Evolutionary conservation across 2,329 filamentous ascomycete genomes (phyloP), one percentile per base, ranked within the genome.

Genomic region (Aaosphaeria arxii): DNA sequence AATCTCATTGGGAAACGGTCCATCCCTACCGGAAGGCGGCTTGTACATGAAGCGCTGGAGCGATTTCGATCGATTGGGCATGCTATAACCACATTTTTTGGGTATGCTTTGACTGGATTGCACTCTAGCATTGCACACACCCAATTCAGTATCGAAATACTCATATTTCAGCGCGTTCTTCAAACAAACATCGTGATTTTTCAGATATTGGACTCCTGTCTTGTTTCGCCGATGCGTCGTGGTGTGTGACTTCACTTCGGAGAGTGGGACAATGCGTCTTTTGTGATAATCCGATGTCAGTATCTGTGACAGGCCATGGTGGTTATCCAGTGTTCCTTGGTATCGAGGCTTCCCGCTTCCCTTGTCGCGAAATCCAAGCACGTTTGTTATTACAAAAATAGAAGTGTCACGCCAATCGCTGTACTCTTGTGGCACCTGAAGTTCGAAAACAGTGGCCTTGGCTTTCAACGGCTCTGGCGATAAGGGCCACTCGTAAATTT

Each of bases 401-500:
- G 77, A 79, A 1, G 59, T 52, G 47, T 83, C 75, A 11, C 81
- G 68, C 81, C 81, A 85, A 1, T 54, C 42, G 0, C 57, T 57
- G 32, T 80, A 77, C 0, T 57, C 30, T 0, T 24, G 4, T 0
- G 81, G 80, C 0, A 73, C 51, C 0, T 54, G 44, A 0, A 84
- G 62, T 52, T 85, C 82, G 43, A 85, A 85, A 0, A 84, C 68
- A 0, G 73, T 70, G 0, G 77, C 68, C 48, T 78, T 75, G 0
- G 71, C 70, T 7, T 69, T 30, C 0, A 50, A 5, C 0, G 40
- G 0, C 0, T 69, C 11, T 0, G 39, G 30, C 0, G 80, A 75
- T 0, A 85, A 64, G 0, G 82, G 81, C 80, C 80, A 84, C 56
- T 86, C 82, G 52, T 81, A 70, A 6, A 81, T 58, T 0, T 39